Percentiles rank a stretch among this genome's conserved stretches.
phyloP scores from a whole-genome alignment of 2,329 filamentous ascomycete species.

The Sporothrix phasma region DNA sequence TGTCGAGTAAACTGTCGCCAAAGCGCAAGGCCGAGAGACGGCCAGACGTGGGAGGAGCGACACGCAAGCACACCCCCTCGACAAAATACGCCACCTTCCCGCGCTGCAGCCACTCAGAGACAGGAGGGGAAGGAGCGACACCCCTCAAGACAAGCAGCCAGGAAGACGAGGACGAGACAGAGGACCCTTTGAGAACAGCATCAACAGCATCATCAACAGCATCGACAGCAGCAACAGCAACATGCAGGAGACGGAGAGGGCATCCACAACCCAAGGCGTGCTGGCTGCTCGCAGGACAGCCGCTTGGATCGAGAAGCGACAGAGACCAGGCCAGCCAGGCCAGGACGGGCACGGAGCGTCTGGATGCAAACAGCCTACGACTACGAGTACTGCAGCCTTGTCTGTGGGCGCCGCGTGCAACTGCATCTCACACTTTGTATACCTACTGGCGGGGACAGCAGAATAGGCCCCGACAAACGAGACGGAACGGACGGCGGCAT shows the following conservation, averaged over 20 bases:
- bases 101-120: not conserved
- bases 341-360: no score
- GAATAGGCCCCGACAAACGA: not conserved
- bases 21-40: no score
- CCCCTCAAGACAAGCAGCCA: not conserved
- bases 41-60: not conserved
- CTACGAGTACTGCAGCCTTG: constrained; percentile 7
- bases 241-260: not conserved
- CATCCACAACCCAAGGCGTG: constrained; percentile 1
- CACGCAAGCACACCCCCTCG: not conserved
- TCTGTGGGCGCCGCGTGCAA: not conserved
- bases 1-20: not conserved
- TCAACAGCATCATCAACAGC: no score
- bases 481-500: not conserved
- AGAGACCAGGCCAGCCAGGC: not conserved
- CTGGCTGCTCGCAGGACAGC: not conserved
- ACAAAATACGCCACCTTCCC: not conserved
- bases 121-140: constrained; percentile 4
- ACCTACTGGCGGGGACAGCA: no score
- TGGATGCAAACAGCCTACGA: no score
- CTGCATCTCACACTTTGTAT: no score
- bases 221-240: no score
- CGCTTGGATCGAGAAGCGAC: not conserved
- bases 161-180: not conserved
- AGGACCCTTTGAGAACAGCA: no score